These are phyloP conservation scores for Neurospora sp. DNA, from an alignment of 495 filamentous ascomycete genomes.

Conservation along the genomic window DNA sequence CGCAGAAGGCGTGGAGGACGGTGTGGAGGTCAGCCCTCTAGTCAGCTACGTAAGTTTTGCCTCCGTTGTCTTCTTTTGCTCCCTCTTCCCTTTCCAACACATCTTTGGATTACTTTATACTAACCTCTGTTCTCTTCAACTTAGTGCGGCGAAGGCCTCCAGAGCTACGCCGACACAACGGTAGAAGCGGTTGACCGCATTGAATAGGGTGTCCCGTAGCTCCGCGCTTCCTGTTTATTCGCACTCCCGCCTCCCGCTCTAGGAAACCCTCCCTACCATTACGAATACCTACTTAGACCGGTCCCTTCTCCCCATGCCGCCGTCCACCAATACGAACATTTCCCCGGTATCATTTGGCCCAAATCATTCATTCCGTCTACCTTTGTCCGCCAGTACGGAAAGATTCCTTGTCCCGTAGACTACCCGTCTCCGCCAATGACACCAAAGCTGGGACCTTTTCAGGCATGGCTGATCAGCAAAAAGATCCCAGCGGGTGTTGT, in stretches of 20 bases:
- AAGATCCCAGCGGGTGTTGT: too few species aligned
- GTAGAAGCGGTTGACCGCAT: neutral
- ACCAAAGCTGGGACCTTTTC: neutral
- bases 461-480: neutral
- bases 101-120: constrained; percentile 1
- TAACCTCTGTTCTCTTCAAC: constrained; percentile 17
- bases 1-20: constrained; percentile 53
- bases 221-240: neutral
- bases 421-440: neutral
- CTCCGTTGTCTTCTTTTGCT: neutral
- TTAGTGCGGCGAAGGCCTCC: constrained; percentile 84
- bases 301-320: neutral
- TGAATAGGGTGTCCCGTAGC: neutral
- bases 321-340: neutral
- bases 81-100: neutral
- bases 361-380: neutral
- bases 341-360: neutral
- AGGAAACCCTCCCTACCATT: neutral
- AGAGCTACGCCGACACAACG: constrained; percentile 54
- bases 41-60: constrained; percentile 79
- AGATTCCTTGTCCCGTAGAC: neutral
- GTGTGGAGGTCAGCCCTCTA: constrained; percentile 86
- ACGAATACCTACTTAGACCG: neutral
- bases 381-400: neutral
- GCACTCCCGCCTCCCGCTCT: neutral